phyloP scores from a whole-genome alignment of 2,329 filamentous ascomycete species.

The Alternaria postmessia region DNA sequence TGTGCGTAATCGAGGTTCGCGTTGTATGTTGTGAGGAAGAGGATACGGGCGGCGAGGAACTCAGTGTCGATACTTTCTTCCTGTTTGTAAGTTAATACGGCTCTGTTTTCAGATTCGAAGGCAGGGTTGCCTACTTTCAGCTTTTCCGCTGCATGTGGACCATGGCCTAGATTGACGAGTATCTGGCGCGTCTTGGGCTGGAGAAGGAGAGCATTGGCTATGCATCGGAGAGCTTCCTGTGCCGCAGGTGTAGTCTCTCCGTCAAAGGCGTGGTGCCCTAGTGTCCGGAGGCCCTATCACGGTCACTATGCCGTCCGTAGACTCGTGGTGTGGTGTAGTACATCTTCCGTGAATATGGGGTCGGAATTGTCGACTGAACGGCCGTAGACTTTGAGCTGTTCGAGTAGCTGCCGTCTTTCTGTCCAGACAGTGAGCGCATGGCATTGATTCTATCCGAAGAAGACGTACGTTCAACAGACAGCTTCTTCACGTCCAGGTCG shows the following conservation, averaged over 20 bases:
- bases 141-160: constrained; percentile 71
- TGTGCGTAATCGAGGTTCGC: constrained; percentile 71
- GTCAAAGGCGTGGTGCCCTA: constrained; percentile 78
- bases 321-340: constrained; percentile 45
- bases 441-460: not conserved
- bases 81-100: constrained; percentile 40
- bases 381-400: constrained; percentile 79
- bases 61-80: constrained; percentile 82
- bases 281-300: constrained; percentile 73
- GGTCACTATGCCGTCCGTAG: constrained; percentile 14
- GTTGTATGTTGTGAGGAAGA: constrained; percentile 82
- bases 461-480: constrained; percentile 67
- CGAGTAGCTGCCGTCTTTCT: constrained; percentile 69
- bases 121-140: constrained; percentile 61
- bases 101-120: not conserved
- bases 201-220: constrained; percentile 85
- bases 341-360: constrained; percentile 83
- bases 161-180: constrained; percentile 75
- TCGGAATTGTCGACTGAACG: constrained; percentile 75
- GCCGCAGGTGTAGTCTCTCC: constrained; percentile 66
- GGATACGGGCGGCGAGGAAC: constrained; percentile 79
- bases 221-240: constrained; percentile 78
- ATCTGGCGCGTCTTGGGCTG: constrained; percentile 72
- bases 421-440: constrained; percentile 17
- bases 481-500: constrained; percentile 67